phyloP scores from a whole-genome alignment of 352 stramenopile genomes.

The Pythium phragmiticola region DNA sequence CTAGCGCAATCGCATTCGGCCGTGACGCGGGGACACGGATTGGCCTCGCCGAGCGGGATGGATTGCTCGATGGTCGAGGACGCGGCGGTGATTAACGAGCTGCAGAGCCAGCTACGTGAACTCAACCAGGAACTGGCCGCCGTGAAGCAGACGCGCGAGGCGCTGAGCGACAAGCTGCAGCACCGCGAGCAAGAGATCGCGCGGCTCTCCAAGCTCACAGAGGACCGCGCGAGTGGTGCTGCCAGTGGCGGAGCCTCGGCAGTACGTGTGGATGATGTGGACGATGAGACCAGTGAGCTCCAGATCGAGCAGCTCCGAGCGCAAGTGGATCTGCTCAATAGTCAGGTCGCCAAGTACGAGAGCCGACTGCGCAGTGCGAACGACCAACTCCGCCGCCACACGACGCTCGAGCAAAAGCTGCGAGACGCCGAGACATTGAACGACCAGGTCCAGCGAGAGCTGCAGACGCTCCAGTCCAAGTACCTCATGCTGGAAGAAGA shows the following conservation, averaged over 20 bases:
- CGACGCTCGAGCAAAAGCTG: slow-evolving; percentile 50
- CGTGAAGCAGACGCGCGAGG: slow-evolving; percentile 36
- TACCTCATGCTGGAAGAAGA: slow-evolving; percentile 58
- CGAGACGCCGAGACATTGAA: slow-evolving; percentile 49
- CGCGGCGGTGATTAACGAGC: slow-evolving; percentile 35
- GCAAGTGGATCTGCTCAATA: slow-evolving; percentile 77
- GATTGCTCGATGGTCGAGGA: slow-evolving; percentile 22
- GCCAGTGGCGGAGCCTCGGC: background rate
- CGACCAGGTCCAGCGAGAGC: slow-evolving; percentile 50
- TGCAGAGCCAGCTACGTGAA: slow-evolving; percentile 47
- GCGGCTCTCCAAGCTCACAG: slow-evolving; percentile 51
- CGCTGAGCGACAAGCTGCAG: slow-evolving; percentile 51
- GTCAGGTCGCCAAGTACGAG: slow-evolving; percentile 82
- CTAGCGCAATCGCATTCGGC: slow-evolving; percentile 23
- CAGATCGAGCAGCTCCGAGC: slow-evolving; percentile 68
- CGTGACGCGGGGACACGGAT: background rate
- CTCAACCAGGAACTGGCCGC: slow-evolving; percentile 48
- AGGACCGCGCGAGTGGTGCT: slow-evolving; percentile 19
- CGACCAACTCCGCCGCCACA: slow-evolving; percentile 47
- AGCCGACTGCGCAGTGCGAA: slow-evolving; percentile 58
- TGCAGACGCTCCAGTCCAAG: slow-evolving; percentile 45
- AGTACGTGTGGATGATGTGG: background rate
- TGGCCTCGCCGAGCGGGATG: slow-evolving; percentile 8
- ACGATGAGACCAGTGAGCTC: slow-evolving; percentile 45
- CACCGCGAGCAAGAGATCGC: slow-evolving; percentile 73